Conservation (phyloP, 495 filamentous ascomycete species). For the Penicillium simplicissimum region DNA sequence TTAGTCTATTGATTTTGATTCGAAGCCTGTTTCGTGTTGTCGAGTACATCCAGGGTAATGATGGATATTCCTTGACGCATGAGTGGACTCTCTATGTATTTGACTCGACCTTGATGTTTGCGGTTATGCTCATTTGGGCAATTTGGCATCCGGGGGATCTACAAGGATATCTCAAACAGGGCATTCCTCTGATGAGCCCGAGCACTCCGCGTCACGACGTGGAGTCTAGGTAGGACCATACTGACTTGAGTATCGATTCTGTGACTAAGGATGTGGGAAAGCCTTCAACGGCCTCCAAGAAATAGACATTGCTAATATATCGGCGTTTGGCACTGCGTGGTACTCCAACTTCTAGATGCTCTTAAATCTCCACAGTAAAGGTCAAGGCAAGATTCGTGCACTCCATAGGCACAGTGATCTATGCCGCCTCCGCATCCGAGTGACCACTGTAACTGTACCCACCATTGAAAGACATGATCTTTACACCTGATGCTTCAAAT, state of each 20-base stretch:
- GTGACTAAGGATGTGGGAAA: background rate
- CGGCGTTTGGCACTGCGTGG: too few species aligned
- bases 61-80: slow-evolving; percentile 46
- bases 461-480: slow-evolving; percentile 14
- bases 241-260: too few species aligned
- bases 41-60: slow-evolving; percentile 56
- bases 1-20: slow-evolving; percentile 53
- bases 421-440: slow-evolving; percentile 7
- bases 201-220: background rate
- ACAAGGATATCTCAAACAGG: background rate
- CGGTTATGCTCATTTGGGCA: slow-evolving; percentile 38
- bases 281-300: background rate
- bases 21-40: slow-evolving; percentile 59
- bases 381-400: slow-evolving; percentile 5
- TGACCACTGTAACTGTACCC: slow-evolving; percentile 22
- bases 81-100: slow-evolving; percentile 62
- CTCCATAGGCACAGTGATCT: slow-evolving; percentile 15
- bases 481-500: too few species aligned
- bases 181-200: background rate
- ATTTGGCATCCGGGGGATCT: slow-evolving; percentile 1
- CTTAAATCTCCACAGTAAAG: slow-evolving; percentile 6
- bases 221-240: background rate
- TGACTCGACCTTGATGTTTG: slow-evolving; percentile 55
- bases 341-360: background rate
- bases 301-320: background rate